These are phyloP conservation scores for Claviceps pusilla DNA, from an alignment of 2,329 filamentous ascomycete species.

Conservation along the genomic window DNA sequence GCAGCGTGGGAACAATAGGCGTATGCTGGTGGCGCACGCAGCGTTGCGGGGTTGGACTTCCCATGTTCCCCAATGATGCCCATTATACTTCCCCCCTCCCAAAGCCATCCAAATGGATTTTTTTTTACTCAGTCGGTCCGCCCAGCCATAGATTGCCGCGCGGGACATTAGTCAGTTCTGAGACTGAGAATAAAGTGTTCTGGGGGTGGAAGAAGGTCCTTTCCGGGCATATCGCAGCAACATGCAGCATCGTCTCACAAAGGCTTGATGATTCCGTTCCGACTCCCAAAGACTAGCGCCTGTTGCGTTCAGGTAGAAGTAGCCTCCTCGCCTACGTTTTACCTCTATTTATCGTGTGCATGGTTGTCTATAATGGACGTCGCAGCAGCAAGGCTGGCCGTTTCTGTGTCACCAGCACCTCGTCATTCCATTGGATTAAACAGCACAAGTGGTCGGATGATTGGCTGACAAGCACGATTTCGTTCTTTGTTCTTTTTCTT, in stretches of 20 bases:
- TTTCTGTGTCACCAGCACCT: background rate
- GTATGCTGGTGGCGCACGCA: background rate
- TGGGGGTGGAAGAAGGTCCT: background rate
- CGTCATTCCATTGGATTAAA: background rate
- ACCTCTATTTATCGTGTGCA: background rate
- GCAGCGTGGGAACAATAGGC: constrained; percentile 3
- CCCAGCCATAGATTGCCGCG: background rate
- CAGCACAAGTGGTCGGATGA: background rate
- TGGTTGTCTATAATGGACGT: background rate
- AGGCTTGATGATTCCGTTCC: background rate
- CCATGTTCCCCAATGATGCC: background rate
- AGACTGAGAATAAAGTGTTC: background rate
- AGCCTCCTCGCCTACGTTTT: too few species aligned
- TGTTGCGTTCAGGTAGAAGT: background rate
- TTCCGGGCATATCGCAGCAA: background rate
- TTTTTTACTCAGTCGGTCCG: background rate
- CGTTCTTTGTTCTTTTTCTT: background rate
- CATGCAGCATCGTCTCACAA: background rate
- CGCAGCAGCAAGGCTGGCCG: background rate
- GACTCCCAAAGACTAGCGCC: background rate
- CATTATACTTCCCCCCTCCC: too few species aligned
- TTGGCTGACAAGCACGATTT: background rate
- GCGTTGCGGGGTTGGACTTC: background rate
- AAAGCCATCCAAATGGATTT: background rate
- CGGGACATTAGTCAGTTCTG: constrained; percentile 4